Evolutionary conservation across 495 filamentous ascomycete species (phyloP), one percentile per base, ranked within the genome.

Genomic region (Collariella sp.): DNA sequence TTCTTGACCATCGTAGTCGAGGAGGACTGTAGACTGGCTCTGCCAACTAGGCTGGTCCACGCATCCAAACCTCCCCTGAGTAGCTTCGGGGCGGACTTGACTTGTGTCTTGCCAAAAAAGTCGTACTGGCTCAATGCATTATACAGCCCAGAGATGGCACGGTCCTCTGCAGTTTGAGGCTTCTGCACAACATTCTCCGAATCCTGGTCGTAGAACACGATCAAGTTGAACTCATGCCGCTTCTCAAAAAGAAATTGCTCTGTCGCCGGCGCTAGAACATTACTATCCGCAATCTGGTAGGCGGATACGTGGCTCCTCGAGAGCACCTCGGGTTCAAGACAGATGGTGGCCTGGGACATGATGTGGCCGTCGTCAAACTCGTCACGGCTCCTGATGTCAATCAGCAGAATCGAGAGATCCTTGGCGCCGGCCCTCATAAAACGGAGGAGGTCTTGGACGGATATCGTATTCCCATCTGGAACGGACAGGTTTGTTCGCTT

Each of bases 331-430:
- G 91, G 89, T 61, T 99, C 93, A 46, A 97, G 77, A 68, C 91
- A 97, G 40, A 97, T 86, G 31, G 91, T 85, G 9, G 79, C 85
- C 47, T 81, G 79, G 9, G 83, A 82, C 72, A 82, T 83, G 39
- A 99, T 88, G 61, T 99, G 94, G 1, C 93, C 93, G 35, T 79
- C 72, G 58, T 96, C 89, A 64, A 86, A 99, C 31, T 87, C 79
- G 38, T 87, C 83, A 33, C 93, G 86, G 56, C 76, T 72, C 22
- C 94, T 82, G 44, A 96, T 83, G 72, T 97, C 93, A 58, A 99
- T 86, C 16, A 97, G 56, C 2, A 99, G 70, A 4, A 96, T 74
- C 35, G 76, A 80, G 50, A 79, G 77, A 49, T 73, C 74, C 35
- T 70, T 76, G 54, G 54, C 56, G 10, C 62, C 69, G n/a, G 52